Conservation (phyloP, 164 flowering plant genomes). For the Warburgia ugandensis region DNA sequence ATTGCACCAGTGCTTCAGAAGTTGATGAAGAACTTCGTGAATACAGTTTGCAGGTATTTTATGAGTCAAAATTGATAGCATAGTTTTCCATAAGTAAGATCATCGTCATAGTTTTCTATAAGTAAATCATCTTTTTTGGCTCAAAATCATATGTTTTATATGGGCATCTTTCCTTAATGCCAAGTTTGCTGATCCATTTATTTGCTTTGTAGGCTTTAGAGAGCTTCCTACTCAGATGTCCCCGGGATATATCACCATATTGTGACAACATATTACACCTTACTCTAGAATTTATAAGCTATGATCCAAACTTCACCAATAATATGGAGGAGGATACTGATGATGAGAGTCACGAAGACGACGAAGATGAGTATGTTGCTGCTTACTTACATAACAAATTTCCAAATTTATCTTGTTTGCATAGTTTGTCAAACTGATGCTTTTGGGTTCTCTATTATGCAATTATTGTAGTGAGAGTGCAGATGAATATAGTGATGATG, state of each 20-base stretch:
- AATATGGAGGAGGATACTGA: constrained; percentile 99
- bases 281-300: constrained; percentile 75
- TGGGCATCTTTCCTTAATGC: background rate
- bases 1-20: constrained; percentile 90
- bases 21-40: constrained; percentile 99
- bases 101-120: background rate
- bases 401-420: background rate
- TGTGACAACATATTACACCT: constrained; percentile 83
- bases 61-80: background rate
- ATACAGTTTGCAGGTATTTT: constrained; percentile 87
- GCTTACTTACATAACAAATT: background rate
- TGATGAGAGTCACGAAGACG: constrained; percentile 74
- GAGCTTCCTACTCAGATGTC: constrained; percentile 89
- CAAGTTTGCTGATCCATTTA: background rate
- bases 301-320: constrained; percentile 97
- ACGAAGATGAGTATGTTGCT: constrained; percentile 87
- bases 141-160: background rate
- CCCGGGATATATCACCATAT: constrained; percentile 77
- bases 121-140: background rate
- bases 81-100: background rate
- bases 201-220: constrained; percentile 71
- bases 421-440: background rate
- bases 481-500: constrained; percentile 96
- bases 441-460: background rate
- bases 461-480: constrained; percentile 75